phyloP scores from a whole-genome alignment of 2,329 filamentous ascomycete genomes.

The Pseudocercospora musae region DNA sequence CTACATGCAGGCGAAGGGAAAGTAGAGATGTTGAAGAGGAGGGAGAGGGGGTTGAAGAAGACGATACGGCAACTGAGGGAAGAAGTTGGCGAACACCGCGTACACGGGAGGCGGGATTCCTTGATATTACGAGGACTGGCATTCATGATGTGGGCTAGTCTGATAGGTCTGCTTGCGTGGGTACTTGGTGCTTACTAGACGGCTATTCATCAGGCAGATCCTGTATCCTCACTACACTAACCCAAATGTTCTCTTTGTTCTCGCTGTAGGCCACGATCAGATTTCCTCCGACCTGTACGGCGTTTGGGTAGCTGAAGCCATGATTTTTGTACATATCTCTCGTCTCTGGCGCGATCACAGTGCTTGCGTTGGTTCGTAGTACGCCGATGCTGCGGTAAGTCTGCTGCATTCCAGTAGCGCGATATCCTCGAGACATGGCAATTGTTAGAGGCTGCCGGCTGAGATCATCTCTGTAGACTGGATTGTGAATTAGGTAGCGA shows the following conservation, averaged over 20 bases:
- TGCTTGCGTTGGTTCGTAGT: background rate
- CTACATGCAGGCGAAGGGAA: constrained; percentile 26
- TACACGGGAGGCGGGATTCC: background rate
- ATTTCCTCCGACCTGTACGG: background rate
- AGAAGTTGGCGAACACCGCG: constrained; percentile 7
- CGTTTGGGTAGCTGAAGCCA: background rate
- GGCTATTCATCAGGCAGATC: background rate
- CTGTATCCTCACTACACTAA: background rate
- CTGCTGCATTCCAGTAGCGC: background rate
- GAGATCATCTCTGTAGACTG: background rate
- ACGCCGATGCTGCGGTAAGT: background rate
- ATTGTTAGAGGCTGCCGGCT: background rate
- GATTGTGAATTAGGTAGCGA: background rate
- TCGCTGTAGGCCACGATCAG: background rate
- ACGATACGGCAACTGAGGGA: constrained; percentile 16
- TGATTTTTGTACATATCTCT: background rate
- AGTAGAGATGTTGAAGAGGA: constrained; percentile 16
- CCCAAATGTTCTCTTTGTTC: background rate
- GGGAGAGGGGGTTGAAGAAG: constrained; percentile 24
- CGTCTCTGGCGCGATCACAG: background rate
- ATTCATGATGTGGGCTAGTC: background rate
- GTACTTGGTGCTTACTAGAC: background rate
- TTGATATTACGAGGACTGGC: background rate
- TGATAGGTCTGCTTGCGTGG: background rate
- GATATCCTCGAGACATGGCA: background rate